Evolutionary conservation across 139 green algal species (phyloP).

Genomic region (Pedinophyceae sp.): DNA sequence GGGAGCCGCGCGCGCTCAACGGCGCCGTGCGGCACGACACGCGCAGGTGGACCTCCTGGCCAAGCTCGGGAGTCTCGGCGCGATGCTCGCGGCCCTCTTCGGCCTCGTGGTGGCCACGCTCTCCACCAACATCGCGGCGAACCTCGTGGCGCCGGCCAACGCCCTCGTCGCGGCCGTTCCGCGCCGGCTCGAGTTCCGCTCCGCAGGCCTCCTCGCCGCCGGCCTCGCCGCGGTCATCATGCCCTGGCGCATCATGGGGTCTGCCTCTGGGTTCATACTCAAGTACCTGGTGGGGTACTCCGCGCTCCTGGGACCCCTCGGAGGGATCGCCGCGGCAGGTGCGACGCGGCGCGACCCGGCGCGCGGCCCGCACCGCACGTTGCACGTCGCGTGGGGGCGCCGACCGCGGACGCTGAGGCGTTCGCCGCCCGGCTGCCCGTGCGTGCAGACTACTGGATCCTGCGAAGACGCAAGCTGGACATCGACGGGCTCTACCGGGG

Average conservation of each 20-base stretch:
- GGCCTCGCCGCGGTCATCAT: conserved; percentile 14
- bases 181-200: conserved; percentile 26
- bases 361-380: too few relatives aligned
- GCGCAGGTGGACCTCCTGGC: too few relatives aligned
- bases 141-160: conserved; percentile 48
- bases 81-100: too few relatives aligned
- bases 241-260: conserved; percentile 19
- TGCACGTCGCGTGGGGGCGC: neutral
- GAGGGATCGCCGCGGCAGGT: conserved; percentile 3
- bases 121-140: conserved; percentile 73
- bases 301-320: conserved; percentile 38
- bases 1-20: too few relatives aligned
- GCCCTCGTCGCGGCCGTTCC: conserved; percentile 26
- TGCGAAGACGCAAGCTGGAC: conserved; percentile 30
- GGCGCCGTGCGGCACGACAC: too few relatives aligned
- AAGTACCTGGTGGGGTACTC: conserved; percentile 58
- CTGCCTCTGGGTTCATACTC: conserved; percentile 44
- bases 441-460: conserved; percentile 50
- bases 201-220: conserved; percentile 11
- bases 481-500: conserved; percentile 38
- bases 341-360: neutral
- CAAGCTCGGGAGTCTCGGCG: too few relatives aligned
- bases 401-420: neutral
- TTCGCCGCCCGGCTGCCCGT: conserved; percentile 16
- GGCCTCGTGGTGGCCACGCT: conserved; percentile 58